These are phyloP conservation scores for Colletotrichum theobromicola DNA, from an alignment of 2,329 filamentous ascomycete species.

Conservation along the genomic window DNA sequence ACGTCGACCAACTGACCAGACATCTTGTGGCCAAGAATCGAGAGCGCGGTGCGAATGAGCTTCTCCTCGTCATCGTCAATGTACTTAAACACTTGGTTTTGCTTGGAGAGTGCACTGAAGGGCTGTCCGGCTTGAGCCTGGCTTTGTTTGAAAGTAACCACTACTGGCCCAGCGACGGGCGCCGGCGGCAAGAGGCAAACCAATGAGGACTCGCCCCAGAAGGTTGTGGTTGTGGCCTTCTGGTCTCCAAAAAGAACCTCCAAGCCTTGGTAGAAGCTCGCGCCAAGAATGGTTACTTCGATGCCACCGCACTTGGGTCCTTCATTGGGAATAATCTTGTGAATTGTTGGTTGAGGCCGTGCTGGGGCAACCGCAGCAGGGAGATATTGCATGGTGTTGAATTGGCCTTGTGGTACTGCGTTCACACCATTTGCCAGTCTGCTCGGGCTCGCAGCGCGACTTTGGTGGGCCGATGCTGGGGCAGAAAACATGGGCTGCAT, in stretches of 20 bases:
- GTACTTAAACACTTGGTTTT: constrained; percentile 71
- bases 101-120: constrained; percentile 38
- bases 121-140: constrained; percentile 42
- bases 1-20: constrained; percentile 67
- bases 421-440: constrained; percentile 52
- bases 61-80: constrained; percentile 73
- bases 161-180: constrained; percentile 68
- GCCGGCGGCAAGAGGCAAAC: constrained; percentile 80
- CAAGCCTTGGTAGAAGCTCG: constrained; percentile 76
- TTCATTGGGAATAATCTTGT: constrained; percentile 83
- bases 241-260: constrained; percentile 83
- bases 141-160: constrained; percentile 71
- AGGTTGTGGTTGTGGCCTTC: constrained; percentile 74
- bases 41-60: constrained; percentile 71
- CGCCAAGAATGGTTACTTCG: constrained; percentile 85
- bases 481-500: constrained; percentile 74
- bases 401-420: constrained; percentile 46
- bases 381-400: constrained; percentile 56
- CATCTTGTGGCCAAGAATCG: constrained; percentile 68
- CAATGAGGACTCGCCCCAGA: constrained; percentile 80
- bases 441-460: constrained; percentile 78
- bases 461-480: constrained; percentile 74
- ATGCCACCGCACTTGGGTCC: constrained; percentile 84
- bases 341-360: constrained; percentile 65
- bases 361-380: constrained; percentile 55